Percentiles rank a stretch among this genome's conserved stretches.
Evolutionary conservation across 352 stramenopile species (phyloP).

Genomic region (Phytophthora rubi): DNA sequence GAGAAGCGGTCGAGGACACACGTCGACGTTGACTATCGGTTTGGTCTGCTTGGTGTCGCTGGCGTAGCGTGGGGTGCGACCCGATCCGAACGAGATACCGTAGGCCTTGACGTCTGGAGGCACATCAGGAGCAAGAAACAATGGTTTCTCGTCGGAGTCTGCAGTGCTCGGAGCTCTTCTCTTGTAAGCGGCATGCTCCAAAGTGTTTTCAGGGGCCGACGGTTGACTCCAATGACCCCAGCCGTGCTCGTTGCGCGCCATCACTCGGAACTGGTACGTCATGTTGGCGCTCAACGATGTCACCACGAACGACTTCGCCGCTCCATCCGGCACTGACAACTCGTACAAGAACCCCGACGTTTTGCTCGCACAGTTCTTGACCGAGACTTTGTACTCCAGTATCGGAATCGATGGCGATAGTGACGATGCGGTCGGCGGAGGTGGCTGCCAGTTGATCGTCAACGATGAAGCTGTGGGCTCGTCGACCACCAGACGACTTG

Average conservation of each 20-base stretch:
- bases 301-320: conserved; percentile 38
- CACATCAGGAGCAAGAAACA: conserved; percentile 47
- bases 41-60: conserved; percentile 37
- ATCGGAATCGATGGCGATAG: conserved; percentile 27
- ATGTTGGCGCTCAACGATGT: conserved; percentile 76
- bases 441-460: conserved; percentile 50
- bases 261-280: conserved; percentile 87
- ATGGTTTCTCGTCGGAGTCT: conserved; percentile 14
- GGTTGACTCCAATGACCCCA: conserved; percentile 77
- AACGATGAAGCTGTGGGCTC: conserved; percentile 58
- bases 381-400: conserved; percentile 59
- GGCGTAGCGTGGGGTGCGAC: conserved; percentile 67
- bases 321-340: conserved; percentile 37
- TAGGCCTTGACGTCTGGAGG: conserved; percentile 62
- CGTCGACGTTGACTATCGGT: conserved; percentile 39
- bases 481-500: conserved; percentile 42
- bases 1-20: conserved; percentile 48
- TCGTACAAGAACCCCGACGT: conserved; percentile 66
- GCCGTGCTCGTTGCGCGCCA: conserved; percentile 70
- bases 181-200: conserved; percentile 27
- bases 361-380: conserved; percentile 68
- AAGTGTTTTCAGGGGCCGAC: conserved; percentile 61
- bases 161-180: conserved; percentile 1
- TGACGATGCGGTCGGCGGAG: conserved; percentile 19
- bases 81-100: conserved; percentile 57